A percentile compares a stretch with the other conserved stretches of the same genome.
Evolutionary conservation across 75 land plant genomes (phyloP).

Genomic region (Isoetes taiwanensis): DNA sequence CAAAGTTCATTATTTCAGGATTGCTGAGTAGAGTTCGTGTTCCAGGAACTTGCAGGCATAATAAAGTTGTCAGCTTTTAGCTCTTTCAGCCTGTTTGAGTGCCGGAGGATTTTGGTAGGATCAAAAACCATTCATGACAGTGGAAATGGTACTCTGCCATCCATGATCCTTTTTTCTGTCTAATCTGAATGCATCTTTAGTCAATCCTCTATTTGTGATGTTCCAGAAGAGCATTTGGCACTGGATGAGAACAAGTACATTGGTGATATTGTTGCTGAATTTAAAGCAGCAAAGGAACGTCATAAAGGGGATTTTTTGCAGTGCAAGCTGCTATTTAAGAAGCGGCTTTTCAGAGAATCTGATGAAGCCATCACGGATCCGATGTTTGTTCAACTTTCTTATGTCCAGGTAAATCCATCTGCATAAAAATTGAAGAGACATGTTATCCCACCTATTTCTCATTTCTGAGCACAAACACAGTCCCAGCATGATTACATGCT

Average conservation of each 20-base stretch:
- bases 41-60: slow-evolving; percentile 84
- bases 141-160: slow-evolving; percentile 51
- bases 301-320: slow-evolving; percentile 90
- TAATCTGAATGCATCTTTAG: background rate
- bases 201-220: background rate
- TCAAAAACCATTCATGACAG: slow-evolving; percentile 63
- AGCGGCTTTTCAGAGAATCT: slow-evolving; percentile 87
- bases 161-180: background rate
- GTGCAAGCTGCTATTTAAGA: slow-evolving; percentile 87
- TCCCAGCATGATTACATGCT: slow-evolving; percentile 91
- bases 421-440: background rate
- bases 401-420: slow-evolving; percentile 56
- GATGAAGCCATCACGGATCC: slow-evolving; percentile 90
- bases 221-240: slow-evolving; percentile 75
- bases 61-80: slow-evolving; percentile 76
- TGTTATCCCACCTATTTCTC: background rate
- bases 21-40: background rate
- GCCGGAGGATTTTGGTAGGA: slow-evolving; percentile 66
- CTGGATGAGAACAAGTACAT: slow-evolving; percentile 93
- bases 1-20: too few species aligned
- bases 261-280: slow-evolving; percentile 85
- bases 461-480: slow-evolving; percentile 24
- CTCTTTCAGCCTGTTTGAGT: slow-evolving; percentile 91
- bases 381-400: slow-evolving; percentile 92
- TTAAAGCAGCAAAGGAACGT: slow-evolving; percentile 77